Evolutionary conservation across 495 filamentous ascomycete genomes (phyloP).

Genomic region (Hypoxylon cercidicola): DNA sequence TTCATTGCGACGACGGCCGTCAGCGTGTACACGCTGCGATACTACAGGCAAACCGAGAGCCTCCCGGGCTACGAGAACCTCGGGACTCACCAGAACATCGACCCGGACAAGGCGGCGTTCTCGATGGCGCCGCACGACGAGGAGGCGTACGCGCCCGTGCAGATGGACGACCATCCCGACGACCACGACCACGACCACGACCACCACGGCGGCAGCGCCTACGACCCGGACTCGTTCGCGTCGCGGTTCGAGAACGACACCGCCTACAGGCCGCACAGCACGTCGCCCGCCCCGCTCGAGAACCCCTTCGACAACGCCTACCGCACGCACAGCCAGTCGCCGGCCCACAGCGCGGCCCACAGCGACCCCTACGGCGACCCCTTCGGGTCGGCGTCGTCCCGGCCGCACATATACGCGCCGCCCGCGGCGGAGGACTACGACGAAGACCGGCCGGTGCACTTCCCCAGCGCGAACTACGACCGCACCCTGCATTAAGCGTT

Average conservation of each 20-base stretch:
- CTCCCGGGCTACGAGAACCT: conserved; percentile 74
- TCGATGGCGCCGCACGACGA: conserved; percentile 66
- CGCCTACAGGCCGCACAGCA: conserved; percentile 44
- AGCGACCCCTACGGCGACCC: conserved; percentile 49
- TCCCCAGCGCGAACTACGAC: conserved; percentile 58
- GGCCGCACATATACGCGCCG: conserved; percentile 48
- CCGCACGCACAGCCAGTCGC: conserved; percentile 41
- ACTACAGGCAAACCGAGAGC: conserved; percentile 80
- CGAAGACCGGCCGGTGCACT: conserved; percentile 51
- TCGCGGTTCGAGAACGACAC: conserved; percentile 46
- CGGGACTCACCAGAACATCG: conserved; percentile 63
- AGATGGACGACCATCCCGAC: conserved; percentile 55
- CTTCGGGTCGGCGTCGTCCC: conserved; percentile 37
- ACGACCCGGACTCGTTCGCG: conserved; percentile 50
- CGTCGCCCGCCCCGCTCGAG: conserved; percentile 47
- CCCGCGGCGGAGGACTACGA: conserved; percentile 54
- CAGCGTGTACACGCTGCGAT: conserved; percentile 79
- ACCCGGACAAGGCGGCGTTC: conserved; percentile 68
- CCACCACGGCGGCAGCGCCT: conserved; percentile 41
- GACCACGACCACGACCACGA: conserved; percentile 38
- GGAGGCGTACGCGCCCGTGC: conserved; percentile 60
- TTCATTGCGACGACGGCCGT: conserved; percentile 77
- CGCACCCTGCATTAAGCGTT: conserved; percentile 47
- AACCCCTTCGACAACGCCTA: conserved; percentile 57
- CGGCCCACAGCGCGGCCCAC: conserved; percentile 36